A percentile compares a stretch with the other conserved stretches of the same genome.
Conservation (phyloP, 2,329 filamentous ascomycete genomes). For the Penicillium sp. region DNA sequence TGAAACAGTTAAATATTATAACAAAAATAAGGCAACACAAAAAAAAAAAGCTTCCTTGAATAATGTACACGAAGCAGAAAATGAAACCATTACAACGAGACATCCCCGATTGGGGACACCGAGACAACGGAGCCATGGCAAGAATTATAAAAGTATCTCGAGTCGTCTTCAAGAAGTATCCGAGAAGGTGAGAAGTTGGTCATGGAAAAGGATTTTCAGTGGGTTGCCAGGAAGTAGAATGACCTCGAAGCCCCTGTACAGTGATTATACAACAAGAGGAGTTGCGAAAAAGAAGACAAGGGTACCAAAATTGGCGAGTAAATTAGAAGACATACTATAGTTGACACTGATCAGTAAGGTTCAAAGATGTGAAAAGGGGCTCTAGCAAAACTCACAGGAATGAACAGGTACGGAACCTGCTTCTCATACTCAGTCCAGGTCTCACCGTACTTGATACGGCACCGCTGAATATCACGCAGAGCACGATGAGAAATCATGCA, state of each 20-base stretch:
- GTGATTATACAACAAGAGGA: conserved; percentile 1
- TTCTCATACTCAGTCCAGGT: conserved; percentile 81
- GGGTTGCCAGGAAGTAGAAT: conserved; percentile 11
- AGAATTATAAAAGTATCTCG: conserved; percentile 24
- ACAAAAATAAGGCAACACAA: not conserved
- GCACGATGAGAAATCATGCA: conserved; percentile 81
- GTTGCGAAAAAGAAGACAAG: not conserved
- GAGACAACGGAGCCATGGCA: conserved; percentile 12
- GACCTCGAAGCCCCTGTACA: conserved; percentile 23
- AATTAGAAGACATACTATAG: conserved; percentile 40
- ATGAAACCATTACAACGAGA: conserved; percentile 9
- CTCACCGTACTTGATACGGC: conserved; percentile 77
- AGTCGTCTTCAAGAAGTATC: conserved; percentile 15
- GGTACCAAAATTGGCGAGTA: not conserved
- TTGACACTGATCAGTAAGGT: conserved; percentile 7
- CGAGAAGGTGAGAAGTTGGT: conserved; percentile 6
- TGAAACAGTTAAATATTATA: not conserved
- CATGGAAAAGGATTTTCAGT: conserved; percentile 13
- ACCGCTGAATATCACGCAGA: conserved; percentile 73
- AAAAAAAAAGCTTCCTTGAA: conserved; percentile 20
- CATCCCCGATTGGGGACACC: not conserved
- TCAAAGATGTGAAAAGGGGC: too few relatives aligned
- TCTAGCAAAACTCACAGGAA: conserved; percentile 61
- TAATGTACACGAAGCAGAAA: conserved; percentile 34
- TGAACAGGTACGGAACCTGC: conserved; percentile 80